phyloP scores from a whole-genome alignment of 306 rosid genomes.

The Oxytropis ochrocephala region DNA sequence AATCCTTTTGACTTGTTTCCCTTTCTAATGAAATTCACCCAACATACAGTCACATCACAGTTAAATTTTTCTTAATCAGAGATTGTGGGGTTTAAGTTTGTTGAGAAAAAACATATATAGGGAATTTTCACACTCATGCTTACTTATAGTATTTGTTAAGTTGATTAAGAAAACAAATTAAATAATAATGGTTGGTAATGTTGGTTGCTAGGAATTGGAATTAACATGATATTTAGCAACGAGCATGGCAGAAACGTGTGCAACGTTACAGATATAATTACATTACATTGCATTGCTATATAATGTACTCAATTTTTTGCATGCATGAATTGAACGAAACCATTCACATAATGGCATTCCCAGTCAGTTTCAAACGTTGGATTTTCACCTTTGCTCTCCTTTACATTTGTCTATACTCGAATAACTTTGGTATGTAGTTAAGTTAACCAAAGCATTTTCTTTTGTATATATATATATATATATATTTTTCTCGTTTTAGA shows the following conservation, averaged over 20 bases:
- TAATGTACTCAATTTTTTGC: not conserved
- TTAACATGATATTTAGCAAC: constrained; percentile 16
- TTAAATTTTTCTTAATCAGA: not conserved
- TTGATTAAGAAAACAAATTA: constrained; percentile 16
- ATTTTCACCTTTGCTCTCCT: constrained; percentile 34
- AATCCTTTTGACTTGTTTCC: not conserved
- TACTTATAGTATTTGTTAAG: not conserved
- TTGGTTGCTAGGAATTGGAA: constrained; percentile 17
- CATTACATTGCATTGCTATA: constrained; percentile 9
- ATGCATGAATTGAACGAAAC: not conserved
- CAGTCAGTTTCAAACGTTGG: constrained; percentile 15
- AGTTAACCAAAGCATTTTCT: not conserved
- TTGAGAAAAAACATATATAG: not conserved
- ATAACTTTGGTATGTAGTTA: constrained; percentile 36
- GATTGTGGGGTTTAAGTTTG: not conserved
- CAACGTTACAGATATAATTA: not conserved
- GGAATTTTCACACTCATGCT: not conserved
- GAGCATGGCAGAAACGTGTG: not conserved
- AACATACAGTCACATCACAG: constrained; percentile 3
- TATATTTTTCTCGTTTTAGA: not conserved
- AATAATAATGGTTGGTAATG: constrained; percentile 26
- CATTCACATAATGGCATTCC: constrained; percentile 36
- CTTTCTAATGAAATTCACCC: constrained; percentile 27
- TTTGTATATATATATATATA: no score
- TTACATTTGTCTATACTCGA: constrained; percentile 23